Evolutionary conservation across 768 basidiomycete species (phyloP).

Genomic region (Saitozyma podzolica): DNA sequence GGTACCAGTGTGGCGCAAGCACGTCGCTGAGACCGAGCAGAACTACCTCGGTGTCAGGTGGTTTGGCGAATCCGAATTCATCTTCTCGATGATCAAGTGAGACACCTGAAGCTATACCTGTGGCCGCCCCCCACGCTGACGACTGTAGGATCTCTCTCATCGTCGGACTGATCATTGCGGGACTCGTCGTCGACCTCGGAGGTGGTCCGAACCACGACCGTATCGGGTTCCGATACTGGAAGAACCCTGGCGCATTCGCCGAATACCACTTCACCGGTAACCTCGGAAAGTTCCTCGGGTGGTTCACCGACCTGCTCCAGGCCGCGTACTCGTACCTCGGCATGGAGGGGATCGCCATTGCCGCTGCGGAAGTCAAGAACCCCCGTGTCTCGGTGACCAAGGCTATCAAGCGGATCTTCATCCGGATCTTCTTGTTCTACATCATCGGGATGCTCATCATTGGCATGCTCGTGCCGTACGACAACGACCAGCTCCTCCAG

Average conservation of each 20-base stretch:
- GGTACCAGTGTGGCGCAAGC: neutral
- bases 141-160: slow-evolving; percentile 24
- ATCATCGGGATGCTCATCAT: slow-evolving; percentile 35
- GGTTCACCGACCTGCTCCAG: slow-evolving; percentile 32
- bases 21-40: slow-evolving; percentile 2
- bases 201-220: slow-evolving; percentile 31
- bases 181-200: slow-evolving; percentile 34
- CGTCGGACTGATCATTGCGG: slow-evolving; percentile 30
- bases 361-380: slow-evolving; percentile 40
- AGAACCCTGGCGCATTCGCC: slow-evolving; percentile 25
- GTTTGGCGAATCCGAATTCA: slow-evolving; percentile 36
- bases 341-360: slow-evolving; percentile 22
- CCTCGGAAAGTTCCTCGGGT: slow-evolving; percentile 20
- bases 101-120: too few species aligned
- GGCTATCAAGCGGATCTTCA: slow-evolving; percentile 31
- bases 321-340: slow-evolving; percentile 28
- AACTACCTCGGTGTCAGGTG: slow-evolving; percentile 34
- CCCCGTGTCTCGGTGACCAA: slow-evolving; percentile 28
- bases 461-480: slow-evolving; percentile 46
- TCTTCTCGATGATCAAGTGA: slow-evolving; percentile 28
- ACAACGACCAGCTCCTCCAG: slow-evolving; percentile 35
- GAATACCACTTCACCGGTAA: neutral
- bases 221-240: slow-evolving; percentile 5
- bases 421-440: slow-evolving; percentile 15
- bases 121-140: neutral